phyloP scores from a whole-genome alignment of 2,329 filamentous ascomycete genomes.

The Apiospora pterosperma region DNA sequence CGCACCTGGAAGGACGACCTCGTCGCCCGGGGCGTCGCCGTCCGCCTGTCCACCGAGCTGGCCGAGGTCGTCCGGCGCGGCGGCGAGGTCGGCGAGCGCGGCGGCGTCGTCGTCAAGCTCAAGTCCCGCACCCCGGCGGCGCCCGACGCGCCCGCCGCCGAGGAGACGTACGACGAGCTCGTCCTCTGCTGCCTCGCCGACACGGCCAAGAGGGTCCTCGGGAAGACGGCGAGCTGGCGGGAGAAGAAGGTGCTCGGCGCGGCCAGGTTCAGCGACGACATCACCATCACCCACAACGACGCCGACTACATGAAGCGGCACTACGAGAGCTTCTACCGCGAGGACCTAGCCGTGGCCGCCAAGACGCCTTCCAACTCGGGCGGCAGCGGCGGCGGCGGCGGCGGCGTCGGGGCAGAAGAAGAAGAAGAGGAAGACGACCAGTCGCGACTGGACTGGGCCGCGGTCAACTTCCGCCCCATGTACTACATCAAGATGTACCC shows the following conservation, averaged over 20 bases:
- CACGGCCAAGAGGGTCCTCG: constrained; percentile 59
- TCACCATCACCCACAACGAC: constrained; percentile 68
- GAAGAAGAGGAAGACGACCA: constrained; percentile 31
- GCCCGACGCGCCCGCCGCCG: constrained; percentile 33
- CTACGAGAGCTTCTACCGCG: constrained; percentile 60
- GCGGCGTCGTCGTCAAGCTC: constrained; percentile 45
- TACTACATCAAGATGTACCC: constrained; percentile 57
- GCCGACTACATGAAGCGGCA: constrained; percentile 62
- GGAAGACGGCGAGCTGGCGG: constrained; percentile 52
- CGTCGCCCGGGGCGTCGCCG: constrained; percentile 44
- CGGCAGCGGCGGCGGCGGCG: constrained; percentile 18
- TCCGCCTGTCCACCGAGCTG: constrained; percentile 51
- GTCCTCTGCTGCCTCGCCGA: constrained; percentile 65
- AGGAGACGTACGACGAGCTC: constrained; percentile 62
- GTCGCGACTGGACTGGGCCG: constrained; percentile 36
- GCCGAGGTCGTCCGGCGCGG: constrained; percentile 45
- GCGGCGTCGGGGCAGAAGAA: no score
- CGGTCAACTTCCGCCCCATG: constrained; percentile 45
- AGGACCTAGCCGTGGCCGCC: constrained; percentile 35
- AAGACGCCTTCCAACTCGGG: background rate
- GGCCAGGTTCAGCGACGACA: constrained; percentile 66
- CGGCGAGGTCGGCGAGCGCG: constrained; percentile 28
- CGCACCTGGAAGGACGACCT: constrained; percentile 48
- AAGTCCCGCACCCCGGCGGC: constrained; percentile 32
- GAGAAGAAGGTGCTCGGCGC: constrained; percentile 68